Conservation (phyloP, 1,284 basidiomycete genomes). For the Ceratorhiza oryzae-sativae region DNA sequence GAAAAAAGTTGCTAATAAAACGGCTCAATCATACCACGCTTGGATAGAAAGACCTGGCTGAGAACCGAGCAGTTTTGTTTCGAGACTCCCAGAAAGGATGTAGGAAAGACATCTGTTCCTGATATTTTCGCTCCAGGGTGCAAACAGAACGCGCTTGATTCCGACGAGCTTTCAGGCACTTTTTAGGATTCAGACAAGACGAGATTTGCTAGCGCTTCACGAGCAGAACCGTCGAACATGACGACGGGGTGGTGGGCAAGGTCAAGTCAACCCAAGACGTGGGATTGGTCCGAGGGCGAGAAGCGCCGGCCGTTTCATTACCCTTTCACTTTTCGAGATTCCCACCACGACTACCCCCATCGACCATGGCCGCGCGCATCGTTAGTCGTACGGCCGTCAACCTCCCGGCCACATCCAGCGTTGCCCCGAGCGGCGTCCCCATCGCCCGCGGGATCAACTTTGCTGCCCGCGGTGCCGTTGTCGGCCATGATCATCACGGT, state of each 20-base stretch:
- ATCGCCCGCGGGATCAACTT: conserved; percentile 73
- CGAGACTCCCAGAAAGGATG: too few relatives aligned
- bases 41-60: too few relatives aligned
- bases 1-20: too few relatives aligned
- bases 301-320: conserved; percentile 33
- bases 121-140: too few relatives aligned
- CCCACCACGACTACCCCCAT: conserved; percentile 24
- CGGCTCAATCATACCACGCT: too few relatives aligned
- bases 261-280: conserved; percentile 33
- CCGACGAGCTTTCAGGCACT: too few relatives aligned
- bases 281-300: conserved; percentile 18
- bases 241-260: conserved; percentile 30
- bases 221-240: background rate
- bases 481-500: conserved; percentile 66
- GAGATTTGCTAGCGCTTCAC: too few relatives aligned
- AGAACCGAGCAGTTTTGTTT: too few relatives aligned
- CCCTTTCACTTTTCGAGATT: conserved; percentile 22
- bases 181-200: too few relatives aligned
- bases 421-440: conserved; percentile 77
- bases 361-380: conserved; percentile 41
- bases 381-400: conserved; percentile 64
- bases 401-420: conserved; percentile 81
- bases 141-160: too few relatives aligned
- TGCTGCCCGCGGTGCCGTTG: conserved; percentile 65
- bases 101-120: too few relatives aligned